These are phyloP conservation scores for Solanum appendiculatum DNA, from an alignment of 257 asterid genomes.

Conservation along the genomic window DNA sequence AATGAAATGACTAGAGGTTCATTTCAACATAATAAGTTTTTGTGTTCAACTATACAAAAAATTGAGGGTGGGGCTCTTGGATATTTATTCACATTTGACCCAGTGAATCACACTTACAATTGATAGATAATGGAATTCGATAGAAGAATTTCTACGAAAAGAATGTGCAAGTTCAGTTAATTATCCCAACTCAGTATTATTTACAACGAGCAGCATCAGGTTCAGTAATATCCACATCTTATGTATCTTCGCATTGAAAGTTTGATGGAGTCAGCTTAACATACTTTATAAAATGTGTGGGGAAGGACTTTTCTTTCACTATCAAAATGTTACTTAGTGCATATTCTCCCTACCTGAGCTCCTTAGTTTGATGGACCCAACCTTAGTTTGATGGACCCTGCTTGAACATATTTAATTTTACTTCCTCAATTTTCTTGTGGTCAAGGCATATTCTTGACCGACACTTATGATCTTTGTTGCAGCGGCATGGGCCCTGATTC, in stretches of 20 bases:
- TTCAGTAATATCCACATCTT: neutral
- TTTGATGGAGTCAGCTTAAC: neutral
- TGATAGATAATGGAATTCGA: neutral
- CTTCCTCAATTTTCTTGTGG: neutral
- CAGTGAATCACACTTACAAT: neutral
- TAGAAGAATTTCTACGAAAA: neutral
- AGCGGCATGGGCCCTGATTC: conserved; percentile 99
- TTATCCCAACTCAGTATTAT: neutral
- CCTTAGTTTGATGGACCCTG: neutral
- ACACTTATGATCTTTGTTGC: conserved; percentile 22
- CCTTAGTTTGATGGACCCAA: neutral
- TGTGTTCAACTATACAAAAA: neutral
- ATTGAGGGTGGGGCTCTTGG: neutral
- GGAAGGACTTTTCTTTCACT: neutral
- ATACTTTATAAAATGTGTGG: neutral
- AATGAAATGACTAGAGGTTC: neutral
- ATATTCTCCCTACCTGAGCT: neutral
- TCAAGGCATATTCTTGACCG: neutral
- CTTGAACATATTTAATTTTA: neutral
- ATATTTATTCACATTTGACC: neutral
- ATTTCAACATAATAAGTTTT: neutral
- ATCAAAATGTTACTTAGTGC: neutral
- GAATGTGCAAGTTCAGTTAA: neutral
- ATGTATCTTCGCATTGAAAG: neutral
- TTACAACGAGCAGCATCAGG: neutral